Evolutionary conservation across 1,284 basidiomycete species (phyloP).

Genomic region (Kwoniella shivajii): DNA sequence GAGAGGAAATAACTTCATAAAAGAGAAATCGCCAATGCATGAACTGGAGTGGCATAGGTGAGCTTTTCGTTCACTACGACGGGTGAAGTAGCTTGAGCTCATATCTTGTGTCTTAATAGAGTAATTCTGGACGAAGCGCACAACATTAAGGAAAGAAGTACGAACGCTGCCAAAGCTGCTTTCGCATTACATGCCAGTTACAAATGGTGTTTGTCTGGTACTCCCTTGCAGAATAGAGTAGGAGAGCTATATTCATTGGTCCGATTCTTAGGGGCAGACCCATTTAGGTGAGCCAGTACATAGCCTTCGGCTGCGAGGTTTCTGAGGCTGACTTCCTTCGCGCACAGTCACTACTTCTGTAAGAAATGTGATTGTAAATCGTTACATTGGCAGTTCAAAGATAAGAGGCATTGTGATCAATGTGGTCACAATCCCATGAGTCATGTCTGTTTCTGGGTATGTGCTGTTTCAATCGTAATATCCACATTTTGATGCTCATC

Average conservation of each 20-base stretch:
- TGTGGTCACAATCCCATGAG: conserved; percentile 95
- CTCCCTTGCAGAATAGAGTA: conserved; percentile 93
- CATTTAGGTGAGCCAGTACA: conserved; percentile 59
- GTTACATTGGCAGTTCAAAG: conserved; percentile 68
- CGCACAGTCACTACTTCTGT: conserved; percentile 79
- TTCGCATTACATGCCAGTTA: conserved; percentile 83
- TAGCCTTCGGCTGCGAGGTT: neutral
- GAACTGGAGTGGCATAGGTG: conserved; percentile 82
- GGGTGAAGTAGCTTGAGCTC: neutral
- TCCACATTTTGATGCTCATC: no score
- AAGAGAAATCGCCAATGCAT: conserved; percentile 86
- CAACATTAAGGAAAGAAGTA: conserved; percentile 93
- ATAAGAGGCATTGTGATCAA: conserved; percentile 81
- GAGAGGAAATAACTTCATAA: conserved; percentile 78
- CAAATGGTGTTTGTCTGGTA: conserved; percentile 97
- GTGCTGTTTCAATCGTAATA: conserved; percentile 7
- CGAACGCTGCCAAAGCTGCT: conserved; percentile 94
- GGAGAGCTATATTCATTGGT: conserved; percentile 97
- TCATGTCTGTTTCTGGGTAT: conserved; percentile 64
- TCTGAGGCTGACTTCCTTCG: neutral
- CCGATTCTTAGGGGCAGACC: conserved; percentile 83
- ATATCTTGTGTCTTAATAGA: conserved; percentile 14
- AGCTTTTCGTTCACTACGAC: conserved; percentile 56
- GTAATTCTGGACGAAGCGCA: conserved; percentile 87
- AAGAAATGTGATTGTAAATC: conserved; percentile 62